These are phyloP conservation scores for Pichia sp. DNA, from an alignment of 1,139 yeast genomes.

Conservation along the genomic window DNA sequence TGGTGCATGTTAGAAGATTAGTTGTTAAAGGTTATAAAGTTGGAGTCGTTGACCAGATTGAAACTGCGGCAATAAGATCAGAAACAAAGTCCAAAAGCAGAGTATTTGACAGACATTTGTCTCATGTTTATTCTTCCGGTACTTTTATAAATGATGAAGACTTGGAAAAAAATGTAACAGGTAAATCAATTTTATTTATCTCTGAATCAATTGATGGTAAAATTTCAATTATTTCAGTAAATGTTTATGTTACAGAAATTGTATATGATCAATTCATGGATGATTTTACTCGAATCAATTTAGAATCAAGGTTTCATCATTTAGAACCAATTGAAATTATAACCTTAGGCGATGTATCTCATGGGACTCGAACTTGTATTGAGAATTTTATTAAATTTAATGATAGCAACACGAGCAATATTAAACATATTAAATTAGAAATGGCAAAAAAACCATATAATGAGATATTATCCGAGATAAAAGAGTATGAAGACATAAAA, in stretches of 20 bases:
- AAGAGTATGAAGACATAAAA: slow-evolving; percentile 7
- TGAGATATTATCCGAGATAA: slow-evolving; percentile 1
- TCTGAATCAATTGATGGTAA: slow-evolving; percentile 26
- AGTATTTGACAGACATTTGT: slow-evolving; percentile 61
- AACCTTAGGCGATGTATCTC: slow-evolving; percentile 32
- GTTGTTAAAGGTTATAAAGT: slow-evolving; percentile 63
- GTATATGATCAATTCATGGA: slow-evolving; percentile 64
- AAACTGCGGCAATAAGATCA: slow-evolving; percentile 68
- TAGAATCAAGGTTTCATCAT: slow-evolving; percentile 70
- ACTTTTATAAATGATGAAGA: slow-evolving; percentile 68
- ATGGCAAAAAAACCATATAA: neutral
- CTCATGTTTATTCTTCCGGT: slow-evolving; percentile 75
- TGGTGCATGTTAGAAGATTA: slow-evolving; percentile 65
- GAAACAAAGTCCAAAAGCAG: slow-evolving; percentile 34
- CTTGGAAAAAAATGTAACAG: slow-evolving; percentile 16
- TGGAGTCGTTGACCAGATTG: slow-evolving; percentile 82
- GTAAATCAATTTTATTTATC: slow-evolving; percentile 28
- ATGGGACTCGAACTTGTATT: slow-evolving; percentile 30
- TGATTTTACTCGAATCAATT: slow-evolving; percentile 44
- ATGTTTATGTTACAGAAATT: slow-evolving; percentile 74
- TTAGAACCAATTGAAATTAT: slow-evolving; percentile 73
- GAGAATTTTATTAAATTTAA: slow-evolving; percentile 16
- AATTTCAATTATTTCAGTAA: slow-evolving; percentile 57
- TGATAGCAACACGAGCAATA: slow-evolving; percentile 4
- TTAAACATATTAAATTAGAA: neutral